phyloP scores from a whole-genome alignment of 768 basidiomycete genomes.

The Tulasnella sp. region DNA sequence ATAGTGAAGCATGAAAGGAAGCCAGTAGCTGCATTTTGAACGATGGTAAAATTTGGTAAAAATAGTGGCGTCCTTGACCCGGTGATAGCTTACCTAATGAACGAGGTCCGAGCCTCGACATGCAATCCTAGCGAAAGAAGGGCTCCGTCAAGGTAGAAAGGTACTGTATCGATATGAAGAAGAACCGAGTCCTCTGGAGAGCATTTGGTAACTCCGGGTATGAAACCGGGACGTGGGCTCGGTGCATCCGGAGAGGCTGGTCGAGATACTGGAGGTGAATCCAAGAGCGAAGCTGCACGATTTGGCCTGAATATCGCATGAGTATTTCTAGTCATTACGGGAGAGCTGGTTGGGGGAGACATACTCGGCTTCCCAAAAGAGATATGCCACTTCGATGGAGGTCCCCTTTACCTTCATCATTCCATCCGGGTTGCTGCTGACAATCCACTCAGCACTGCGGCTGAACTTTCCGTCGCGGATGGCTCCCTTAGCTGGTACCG shows the following conservation, averaged over 20 bases:
- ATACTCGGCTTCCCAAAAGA: background rate
- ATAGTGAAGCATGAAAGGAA: constrained; percentile 43
- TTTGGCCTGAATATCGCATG: no score
- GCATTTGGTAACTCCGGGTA: background rate
- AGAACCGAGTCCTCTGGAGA: background rate
- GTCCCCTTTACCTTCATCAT: background rate
- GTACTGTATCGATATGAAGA: background rate
- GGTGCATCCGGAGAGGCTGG: no score
- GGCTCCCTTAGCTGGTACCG: constrained; percentile 21
- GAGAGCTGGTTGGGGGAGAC: background rate
- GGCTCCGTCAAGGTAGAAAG: background rate
- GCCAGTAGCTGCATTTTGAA: constrained; percentile 41
- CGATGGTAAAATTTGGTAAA: no score
- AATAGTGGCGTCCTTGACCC: no score
- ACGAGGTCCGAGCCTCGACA: background rate
- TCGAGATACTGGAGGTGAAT: no score
- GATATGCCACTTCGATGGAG: background rate
- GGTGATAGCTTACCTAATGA: background rate
- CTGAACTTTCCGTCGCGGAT: background rate
- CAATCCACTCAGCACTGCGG: background rate
- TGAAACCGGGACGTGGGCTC: background rate
- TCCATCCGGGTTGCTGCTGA: background rate
- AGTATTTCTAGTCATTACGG: no score
- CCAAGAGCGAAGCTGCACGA: no score
- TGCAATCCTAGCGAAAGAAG: background rate